Conservation (phyloP, 1,284 basidiomycete genomes). For the Omphalotus olearius region DNA sequence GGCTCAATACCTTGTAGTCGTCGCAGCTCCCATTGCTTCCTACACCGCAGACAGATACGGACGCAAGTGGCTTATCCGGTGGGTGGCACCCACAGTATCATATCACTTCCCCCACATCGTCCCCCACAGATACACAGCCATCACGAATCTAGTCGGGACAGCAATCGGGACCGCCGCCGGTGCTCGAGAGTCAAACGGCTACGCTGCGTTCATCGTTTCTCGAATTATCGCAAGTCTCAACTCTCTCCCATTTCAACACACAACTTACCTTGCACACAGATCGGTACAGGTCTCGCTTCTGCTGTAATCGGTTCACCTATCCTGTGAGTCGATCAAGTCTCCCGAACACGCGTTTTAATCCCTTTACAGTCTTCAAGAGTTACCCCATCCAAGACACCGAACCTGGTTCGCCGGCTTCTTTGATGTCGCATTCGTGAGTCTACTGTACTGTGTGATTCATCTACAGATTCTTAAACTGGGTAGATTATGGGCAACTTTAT, state of each 20-base stretch:
- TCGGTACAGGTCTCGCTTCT: constrained; percentile 10
- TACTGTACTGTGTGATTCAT: neutral
- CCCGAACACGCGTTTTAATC: neutral
- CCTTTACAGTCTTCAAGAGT: constrained; percentile 8
- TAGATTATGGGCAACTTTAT: constrained; percentile 4
- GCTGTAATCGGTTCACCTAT: constrained; percentile 11
- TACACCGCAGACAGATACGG: constrained; percentile 12
- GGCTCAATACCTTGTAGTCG: neutral
- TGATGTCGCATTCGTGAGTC: constrained; percentile 9
- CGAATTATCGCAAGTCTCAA: constrained; percentile 9
- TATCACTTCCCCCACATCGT: neutral
- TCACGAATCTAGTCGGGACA: constrained; percentile 11
- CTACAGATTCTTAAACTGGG: neutral
- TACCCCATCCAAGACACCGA: constrained; percentile 12
- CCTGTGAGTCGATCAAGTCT: neutral
- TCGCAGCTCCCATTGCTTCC: constrained; percentile 8
- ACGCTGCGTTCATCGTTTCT: constrained; percentile 11
- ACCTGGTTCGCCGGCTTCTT: constrained; percentile 11
- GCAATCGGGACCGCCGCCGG: constrained; percentile 10
- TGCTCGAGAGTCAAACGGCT: constrained; percentile 6
- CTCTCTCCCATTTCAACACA: neutral
- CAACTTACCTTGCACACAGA: neutral
- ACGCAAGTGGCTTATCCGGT: constrained; percentile 13
- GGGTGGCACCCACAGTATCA: neutral
- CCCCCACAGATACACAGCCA: neutral